phyloP scores from a whole-genome alignment of 2,329 filamentous ascomycete genomes.

The Fusarium sp. region DNA sequence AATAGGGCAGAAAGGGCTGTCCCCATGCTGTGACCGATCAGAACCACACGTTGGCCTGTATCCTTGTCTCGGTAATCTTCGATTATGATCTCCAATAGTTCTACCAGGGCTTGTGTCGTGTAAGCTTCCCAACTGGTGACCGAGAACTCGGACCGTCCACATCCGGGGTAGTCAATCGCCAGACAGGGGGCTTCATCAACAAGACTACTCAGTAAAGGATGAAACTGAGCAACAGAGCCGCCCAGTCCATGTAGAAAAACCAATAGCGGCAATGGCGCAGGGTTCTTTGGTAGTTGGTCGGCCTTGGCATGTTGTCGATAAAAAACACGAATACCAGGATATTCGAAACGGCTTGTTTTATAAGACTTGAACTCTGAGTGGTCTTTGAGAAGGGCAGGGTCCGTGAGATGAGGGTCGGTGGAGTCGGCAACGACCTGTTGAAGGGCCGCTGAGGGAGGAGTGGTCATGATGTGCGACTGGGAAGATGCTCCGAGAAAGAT shows the following conservation, averaged over 20 bases:
- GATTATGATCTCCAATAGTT: slow-evolving; percentile 82
- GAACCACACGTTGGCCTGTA: slow-evolving; percentile 78
- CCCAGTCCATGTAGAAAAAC: slow-evolving; percentile 95
- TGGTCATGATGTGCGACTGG: slow-evolving; percentile 45
- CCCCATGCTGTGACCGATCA: slow-evolving; percentile 93
- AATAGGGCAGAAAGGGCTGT: slow-evolving; percentile 83
- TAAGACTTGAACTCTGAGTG: slow-evolving; percentile 81
- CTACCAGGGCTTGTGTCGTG: slow-evolving; percentile 79
- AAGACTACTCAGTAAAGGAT: slow-evolving; percentile 84
- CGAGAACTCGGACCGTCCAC: slow-evolving; percentile 83
- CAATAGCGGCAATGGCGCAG: slow-evolving; percentile 83
- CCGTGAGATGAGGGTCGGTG: slow-evolving; percentile 67
- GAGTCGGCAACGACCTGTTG: slow-evolving; percentile 46
- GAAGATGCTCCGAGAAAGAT: slow-evolving; percentile 13
- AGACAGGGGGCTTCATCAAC: slow-evolving; percentile 85
- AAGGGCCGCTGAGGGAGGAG: slow-evolving; percentile 35
- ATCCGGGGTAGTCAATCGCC: slow-evolving; percentile 91
- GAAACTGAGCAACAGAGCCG: slow-evolving; percentile 92
- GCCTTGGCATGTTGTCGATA: slow-evolving; percentile 86
- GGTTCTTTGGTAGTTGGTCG: slow-evolving; percentile 82
- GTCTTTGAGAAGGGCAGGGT: slow-evolving; percentile 85
- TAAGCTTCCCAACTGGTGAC: slow-evolving; percentile 84
- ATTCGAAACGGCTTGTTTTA: slow-evolving; percentile 78
- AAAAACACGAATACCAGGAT: slow-evolving; percentile 85
- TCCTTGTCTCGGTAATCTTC: slow-evolving; percentile 78